Evolutionary conservation across 345 rosid species (phyloP).

Genomic region (Fremontodendron californicum): DNA sequence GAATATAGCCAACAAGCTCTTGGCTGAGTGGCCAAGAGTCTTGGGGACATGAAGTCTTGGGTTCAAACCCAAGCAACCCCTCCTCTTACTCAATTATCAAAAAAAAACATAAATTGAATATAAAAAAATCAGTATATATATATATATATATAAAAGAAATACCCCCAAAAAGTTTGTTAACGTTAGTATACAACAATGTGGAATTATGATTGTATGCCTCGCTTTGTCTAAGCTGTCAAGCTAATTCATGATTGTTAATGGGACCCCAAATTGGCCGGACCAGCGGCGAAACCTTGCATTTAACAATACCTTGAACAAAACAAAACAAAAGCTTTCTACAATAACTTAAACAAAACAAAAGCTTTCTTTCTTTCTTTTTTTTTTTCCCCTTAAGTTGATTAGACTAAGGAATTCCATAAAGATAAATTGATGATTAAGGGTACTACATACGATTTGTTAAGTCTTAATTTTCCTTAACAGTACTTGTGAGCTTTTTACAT

Average conservation of each 20-base stretch:
- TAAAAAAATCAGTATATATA: background rate
- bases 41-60: too few species aligned
- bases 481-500: background rate
- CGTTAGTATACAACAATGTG: conserved; percentile 38
- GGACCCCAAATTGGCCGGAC: conserved; percentile 26
- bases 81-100: too few species aligned
- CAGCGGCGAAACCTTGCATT: conserved; percentile 15
- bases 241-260: conserved; percentile 34
- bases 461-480: background rate
- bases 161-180: background rate
- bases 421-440: background rate
- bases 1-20: too few species aligned
- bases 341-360: too few species aligned
- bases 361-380: background rate
- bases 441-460: background rate
- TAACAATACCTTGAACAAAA: background rate
- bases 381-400: background rate
- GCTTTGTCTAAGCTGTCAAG: conserved; percentile 41
- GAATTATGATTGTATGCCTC: conserved; percentile 41
- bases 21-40: too few species aligned
- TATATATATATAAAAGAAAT: background rate
- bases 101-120: background rate
- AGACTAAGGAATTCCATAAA: background rate
- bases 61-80: too few species aligned
- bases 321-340: too few species aligned